These are phyloP conservation scores for Amylocystis lapponica DNA, from an alignment of 768 basidiomycete genomes.

Conservation along the genomic window DNA sequence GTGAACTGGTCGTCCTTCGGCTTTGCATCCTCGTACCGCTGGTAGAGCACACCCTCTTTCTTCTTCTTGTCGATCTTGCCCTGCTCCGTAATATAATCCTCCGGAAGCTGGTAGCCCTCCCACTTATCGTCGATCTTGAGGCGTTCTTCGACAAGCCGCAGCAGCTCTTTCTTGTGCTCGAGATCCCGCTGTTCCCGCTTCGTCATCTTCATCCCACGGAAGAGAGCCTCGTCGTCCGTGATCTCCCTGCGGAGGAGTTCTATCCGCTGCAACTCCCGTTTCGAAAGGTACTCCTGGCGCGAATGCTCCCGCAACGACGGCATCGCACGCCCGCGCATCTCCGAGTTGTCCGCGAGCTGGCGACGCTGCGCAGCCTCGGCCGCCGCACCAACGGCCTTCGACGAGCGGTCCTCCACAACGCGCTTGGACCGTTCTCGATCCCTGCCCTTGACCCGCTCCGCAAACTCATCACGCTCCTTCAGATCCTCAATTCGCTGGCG, in stretches of 20 bases:
- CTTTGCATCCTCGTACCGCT: conserved; percentile 92
- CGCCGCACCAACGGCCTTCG: conserved; percentile 64
- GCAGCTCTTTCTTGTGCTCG: conserved; percentile 87
- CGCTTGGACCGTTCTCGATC: conserved; percentile 87
- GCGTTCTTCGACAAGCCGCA: conserved; percentile 89
- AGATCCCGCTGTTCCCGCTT: conserved; percentile 77
- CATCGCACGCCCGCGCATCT: conserved; percentile 44
- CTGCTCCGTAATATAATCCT: conserved; percentile 97
- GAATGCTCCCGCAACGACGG: conserved; percentile 82
- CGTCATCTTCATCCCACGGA: conserved; percentile 86
- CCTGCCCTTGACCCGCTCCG: conserved; percentile 76
- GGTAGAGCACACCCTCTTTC: conserved; percentile 86
- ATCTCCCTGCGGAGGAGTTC: conserved; percentile 91
- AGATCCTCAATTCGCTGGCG: conserved; percentile 73
- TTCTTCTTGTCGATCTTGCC: conserved; percentile 98
- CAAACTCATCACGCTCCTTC: conserved; percentile 88
- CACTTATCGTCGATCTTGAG: conserved; percentile 91
- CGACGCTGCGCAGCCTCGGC: conserved; percentile 80
- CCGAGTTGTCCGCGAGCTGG: conserved; percentile 62
- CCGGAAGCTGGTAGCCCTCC: conserved; percentile 95
- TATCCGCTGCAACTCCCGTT: conserved; percentile 94
- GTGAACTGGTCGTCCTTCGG: conserved; percentile 91
- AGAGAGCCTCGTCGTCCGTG: conserved; percentile 87
- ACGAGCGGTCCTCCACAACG: conserved; percentile 87
- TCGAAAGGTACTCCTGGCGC: conserved; percentile 92